Percentiles rank a stretch among this genome's conserved stretches.
phyloP scores from a whole-genome alignment of 495 filamentous ascomycete genomes.

The Neurospora sublineolata region DNA sequence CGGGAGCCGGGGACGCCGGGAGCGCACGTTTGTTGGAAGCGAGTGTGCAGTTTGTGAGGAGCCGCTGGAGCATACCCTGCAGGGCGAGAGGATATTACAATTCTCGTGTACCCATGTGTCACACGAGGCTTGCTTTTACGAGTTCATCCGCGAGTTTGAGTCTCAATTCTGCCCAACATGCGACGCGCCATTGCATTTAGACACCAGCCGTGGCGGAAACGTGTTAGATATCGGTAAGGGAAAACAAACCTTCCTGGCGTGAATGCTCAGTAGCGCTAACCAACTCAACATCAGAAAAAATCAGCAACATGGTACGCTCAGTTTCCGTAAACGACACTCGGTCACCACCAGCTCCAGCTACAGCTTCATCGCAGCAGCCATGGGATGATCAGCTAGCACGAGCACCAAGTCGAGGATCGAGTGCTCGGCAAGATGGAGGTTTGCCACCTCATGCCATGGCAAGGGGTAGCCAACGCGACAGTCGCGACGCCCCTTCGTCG shows the following conservation, averaged over 20 bases:
- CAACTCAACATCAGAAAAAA: constrained; percentile 55
- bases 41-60: constrained; percentile 97
- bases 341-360: constrained; percentile 37
- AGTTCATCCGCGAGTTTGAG: constrained; percentile 92
- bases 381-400: constrained; percentile 39
- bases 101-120: constrained; percentile 94
- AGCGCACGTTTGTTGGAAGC: constrained; percentile 88
- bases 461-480: constrained; percentile 30
- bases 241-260: background rate
- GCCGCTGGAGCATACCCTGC: constrained; percentile 89
- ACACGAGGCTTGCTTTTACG: constrained; percentile 98
- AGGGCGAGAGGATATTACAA: constrained; percentile 88
- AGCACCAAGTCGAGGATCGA: constrained; percentile 38
- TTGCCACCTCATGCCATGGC: constrained; percentile 7
- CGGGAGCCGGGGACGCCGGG: constrained; percentile 67
- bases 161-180: constrained; percentile 92
- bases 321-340: constrained; percentile 58
- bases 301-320: constrained; percentile 87
- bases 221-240: constrained; percentile 76
- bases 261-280: constrained; percentile 5
- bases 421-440: constrained; percentile 23
- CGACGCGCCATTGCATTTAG: constrained; percentile 82
- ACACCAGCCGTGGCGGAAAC: constrained; percentile 92
- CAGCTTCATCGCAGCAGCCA: constrained; percentile 25
- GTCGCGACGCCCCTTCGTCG: constrained; percentile 43